Conservation (phyloP, 345 rosid genomes). For the Crucihimalaya himalaica region DNA sequence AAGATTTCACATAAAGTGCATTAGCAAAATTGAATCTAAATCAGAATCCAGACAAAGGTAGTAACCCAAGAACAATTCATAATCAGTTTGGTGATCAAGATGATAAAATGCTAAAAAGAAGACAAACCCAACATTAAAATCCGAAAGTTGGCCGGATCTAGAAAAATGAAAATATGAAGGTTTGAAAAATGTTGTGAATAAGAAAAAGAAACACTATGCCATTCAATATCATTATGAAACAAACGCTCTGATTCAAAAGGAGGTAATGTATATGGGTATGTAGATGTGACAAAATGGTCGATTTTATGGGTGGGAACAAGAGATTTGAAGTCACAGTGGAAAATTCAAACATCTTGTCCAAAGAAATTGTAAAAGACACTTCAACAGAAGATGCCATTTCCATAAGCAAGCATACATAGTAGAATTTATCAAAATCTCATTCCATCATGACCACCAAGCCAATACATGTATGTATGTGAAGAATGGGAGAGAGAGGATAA, state of each 20-base stretch:
- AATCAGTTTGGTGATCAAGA: too few species aligned
- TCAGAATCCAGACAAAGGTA: too few species aligned
- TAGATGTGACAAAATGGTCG: slow-evolving; percentile 23
- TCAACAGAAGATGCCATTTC: slow-evolving; percentile 36
- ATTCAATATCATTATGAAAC: not conserved
- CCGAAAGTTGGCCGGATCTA: too few species aligned
- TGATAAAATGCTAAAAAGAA: too few species aligned
- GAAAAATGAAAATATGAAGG: not conserved
- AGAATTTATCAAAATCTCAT: slow-evolving; percentile 12
- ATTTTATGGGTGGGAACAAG: slow-evolving; percentile 21
- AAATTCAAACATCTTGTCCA: slow-evolving; percentile 32
- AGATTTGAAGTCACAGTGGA: slow-evolving; percentile 24
- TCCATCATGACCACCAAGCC: slow-evolving; percentile 17
- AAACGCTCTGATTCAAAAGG: slow-evolving; percentile 5
- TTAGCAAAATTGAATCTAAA: too few species aligned
- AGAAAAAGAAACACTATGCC: not conserved
- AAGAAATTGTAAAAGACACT: slow-evolving; percentile 22
- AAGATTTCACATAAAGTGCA: too few species aligned
- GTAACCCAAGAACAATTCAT: too few species aligned
- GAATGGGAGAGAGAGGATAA: slow-evolving; percentile 34
- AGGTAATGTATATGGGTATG: slow-evolving; percentile 8
- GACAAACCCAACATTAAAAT: too few species aligned
- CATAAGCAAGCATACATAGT: slow-evolving; percentile 29
- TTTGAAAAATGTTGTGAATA: not conserved
- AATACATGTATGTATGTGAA: slow-evolving; percentile 17